Conservation (phyloP, 202 grass and related monocot genomes). For the Setaria viridis region DNA sequence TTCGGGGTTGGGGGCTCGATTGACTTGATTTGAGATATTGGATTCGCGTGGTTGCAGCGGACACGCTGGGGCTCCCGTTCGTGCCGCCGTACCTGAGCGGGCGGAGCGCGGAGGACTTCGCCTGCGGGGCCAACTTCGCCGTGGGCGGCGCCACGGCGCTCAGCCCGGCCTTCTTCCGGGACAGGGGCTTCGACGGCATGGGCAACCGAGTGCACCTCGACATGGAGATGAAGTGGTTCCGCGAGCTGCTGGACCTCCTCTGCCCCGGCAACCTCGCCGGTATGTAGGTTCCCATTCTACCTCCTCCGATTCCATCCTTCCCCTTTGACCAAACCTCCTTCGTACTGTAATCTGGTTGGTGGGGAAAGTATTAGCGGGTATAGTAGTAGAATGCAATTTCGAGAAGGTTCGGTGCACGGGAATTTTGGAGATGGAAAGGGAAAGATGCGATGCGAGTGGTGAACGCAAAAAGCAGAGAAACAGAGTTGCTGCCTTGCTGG, state of each 20-base stretch:
- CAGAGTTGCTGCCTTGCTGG: neutral
- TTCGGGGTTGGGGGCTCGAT: no score
- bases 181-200: conserved; percentile 26
- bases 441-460: neutral
- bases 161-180: conserved; percentile 47
- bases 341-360: neutral
- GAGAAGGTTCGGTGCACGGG: neutral
- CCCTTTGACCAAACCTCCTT: neutral
- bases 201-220: conserved; percentile 43
- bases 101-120: conserved; percentile 42
- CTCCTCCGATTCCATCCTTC: neutral
- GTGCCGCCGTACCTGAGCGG: conserved; percentile 50
- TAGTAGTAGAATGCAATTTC: neutral
- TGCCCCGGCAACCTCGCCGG: conserved; percentile 31
- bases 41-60: conserved; percentile 44
- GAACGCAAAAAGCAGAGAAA: neutral
- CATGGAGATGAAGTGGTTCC: conserved; percentile 70
- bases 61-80: conserved; percentile 40
- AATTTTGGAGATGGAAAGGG: neutral
- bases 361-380: neutral
- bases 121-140: conserved; percentile 66
- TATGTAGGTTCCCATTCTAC: neutral
- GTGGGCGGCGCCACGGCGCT: conserved; percentile 62
- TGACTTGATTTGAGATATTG: conserved; percentile 20
- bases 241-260: conserved; percentile 43